These are phyloP conservation scores for Prunus mira DNA, from an alignment of 306 rosid genomes.

Conservation along the genomic window DNA sequence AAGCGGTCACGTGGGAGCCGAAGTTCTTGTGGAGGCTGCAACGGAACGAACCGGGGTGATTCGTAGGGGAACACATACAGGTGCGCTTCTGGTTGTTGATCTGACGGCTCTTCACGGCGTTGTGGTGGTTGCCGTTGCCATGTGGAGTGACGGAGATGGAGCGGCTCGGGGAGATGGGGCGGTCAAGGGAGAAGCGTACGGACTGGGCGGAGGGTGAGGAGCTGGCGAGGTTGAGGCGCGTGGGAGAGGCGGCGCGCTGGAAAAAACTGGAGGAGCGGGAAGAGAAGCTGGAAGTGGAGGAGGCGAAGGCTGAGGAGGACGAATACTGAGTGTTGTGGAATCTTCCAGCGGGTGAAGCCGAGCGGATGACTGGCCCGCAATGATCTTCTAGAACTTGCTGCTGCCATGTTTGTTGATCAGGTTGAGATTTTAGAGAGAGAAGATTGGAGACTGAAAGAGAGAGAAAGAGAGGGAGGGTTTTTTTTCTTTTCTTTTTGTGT, in stretches of 20 bases:
- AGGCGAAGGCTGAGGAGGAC: conserved; percentile 61
- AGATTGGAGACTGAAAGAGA: background rate
- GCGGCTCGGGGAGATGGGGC: conserved; percentile 75
- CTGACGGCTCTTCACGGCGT: conserved; percentile 38
- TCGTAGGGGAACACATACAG: conserved; percentile 92
- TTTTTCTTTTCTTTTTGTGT: background rate
- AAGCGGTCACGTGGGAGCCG: conserved; percentile 28
- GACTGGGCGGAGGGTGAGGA: conserved; percentile 50
- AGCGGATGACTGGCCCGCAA: conserved; percentile 46
- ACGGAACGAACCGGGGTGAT: conserved; percentile 92
- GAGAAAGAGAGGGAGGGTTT: background rate
- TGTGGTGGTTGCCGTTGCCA: conserved; percentile 19
- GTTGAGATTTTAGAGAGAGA: conserved; percentile 19
- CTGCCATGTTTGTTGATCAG: conserved; percentile 47
- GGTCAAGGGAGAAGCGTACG: conserved; percentile 65
- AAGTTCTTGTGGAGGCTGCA: conserved; percentile 76
- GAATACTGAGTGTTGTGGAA: conserved; percentile 31
- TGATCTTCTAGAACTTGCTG: conserved; percentile 48
- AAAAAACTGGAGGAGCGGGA: conserved; percentile 54
- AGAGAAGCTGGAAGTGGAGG: conserved; percentile 68
- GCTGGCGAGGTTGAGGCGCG: conserved; percentile 55
- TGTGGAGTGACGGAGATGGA: conserved; percentile 59
- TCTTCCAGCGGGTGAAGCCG: conserved; percentile 58
- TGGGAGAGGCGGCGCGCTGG: conserved; percentile 57
- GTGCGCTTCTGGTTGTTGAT: conserved; percentile 55